Base-by-base conservation (phyloP, 768 basidiomycete species). In the Glaciozyma antarctica region DNA sequence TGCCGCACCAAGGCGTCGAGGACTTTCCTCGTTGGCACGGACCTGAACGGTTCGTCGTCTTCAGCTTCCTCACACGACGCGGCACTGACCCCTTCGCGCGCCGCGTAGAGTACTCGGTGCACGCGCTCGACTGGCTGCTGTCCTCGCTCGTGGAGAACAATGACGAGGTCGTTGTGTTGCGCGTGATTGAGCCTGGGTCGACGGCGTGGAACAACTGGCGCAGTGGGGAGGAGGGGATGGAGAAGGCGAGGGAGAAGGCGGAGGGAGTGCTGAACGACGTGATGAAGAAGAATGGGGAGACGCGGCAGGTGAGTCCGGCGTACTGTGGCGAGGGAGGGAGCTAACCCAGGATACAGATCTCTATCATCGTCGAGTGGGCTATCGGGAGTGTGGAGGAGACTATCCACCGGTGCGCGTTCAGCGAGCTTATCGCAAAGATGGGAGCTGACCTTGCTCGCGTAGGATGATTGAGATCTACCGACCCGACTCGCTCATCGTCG, bases 41-140 rank as follows among this genome's bases (percentile, higher is more conserved):
- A 88, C 52, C 80, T 86, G 0, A 70, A 70, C 56, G 68, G 68
- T 65, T 9, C 17, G 63, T 9, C 15, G 3, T 26, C 22, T 5
- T 32, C 26, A 22, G 34, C n/a, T 26, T n/a, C 30, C 34, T 13
- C 22, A 34, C 19, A 17, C 53, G 16, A 34, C 3, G 21, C 47
- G 22, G 43, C 19, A 34, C 53, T 66, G 43, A 92, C 95, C 72
- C 48, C 32, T 6, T n/a, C n/a, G n/a, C n/a, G 32, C 32, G 17
- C 10, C 24, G 2, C 17, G 19, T 61, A 69, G 92, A 94, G 77
- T 88, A 87, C 65, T 93, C 93, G 0, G 77, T 81, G 9, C 85
- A 91, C 72, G 93, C 94, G 0, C 79, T 98, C 12, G 90, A 95
- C 63, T 99, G 94, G 94, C 81, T 84, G n/a, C 81, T 97, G 34